Conservation (phyloP, 2,329 filamentous ascomycete species). For the Phymatotrichopsis omnivora region DNA sequence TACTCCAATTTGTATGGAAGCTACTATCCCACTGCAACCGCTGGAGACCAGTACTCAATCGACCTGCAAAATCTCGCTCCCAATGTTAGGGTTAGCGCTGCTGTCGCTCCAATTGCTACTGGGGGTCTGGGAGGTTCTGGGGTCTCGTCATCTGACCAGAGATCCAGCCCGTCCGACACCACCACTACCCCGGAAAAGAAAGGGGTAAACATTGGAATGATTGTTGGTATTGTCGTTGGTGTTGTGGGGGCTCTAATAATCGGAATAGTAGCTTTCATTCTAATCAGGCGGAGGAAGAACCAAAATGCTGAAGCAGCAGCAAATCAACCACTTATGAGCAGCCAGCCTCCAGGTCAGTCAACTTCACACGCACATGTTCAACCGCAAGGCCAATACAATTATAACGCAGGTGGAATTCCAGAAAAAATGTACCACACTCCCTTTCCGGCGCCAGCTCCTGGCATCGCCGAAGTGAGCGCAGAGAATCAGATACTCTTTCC, state of each 20-base stretch:
- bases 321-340: no score
- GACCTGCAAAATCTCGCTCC: background rate
- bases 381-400: no score
- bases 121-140: no score
- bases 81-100: background rate
- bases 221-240: conserved; percentile 5
- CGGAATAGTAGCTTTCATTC: background rate
- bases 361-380: no score
- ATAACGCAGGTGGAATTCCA: no score
- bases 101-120: background rate
- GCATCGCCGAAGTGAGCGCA: no score
- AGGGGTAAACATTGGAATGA: conserved; percentile 8
- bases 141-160: no score
- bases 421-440: no score
- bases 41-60: background rate
- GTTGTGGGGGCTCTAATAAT: background rate
- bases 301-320: background rate
- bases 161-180: no score
- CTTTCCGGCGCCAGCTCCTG: no score
- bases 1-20: conserved; percentile 4
- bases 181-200: background rate
- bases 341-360: no score
- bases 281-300: conserved; percentile 6
- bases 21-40: background rate
- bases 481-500: no score